Base-by-base conservation (phyloP, 2,329 filamentous ascomycete genomes). In the Penicillium aurantiogriseum region DNA sequence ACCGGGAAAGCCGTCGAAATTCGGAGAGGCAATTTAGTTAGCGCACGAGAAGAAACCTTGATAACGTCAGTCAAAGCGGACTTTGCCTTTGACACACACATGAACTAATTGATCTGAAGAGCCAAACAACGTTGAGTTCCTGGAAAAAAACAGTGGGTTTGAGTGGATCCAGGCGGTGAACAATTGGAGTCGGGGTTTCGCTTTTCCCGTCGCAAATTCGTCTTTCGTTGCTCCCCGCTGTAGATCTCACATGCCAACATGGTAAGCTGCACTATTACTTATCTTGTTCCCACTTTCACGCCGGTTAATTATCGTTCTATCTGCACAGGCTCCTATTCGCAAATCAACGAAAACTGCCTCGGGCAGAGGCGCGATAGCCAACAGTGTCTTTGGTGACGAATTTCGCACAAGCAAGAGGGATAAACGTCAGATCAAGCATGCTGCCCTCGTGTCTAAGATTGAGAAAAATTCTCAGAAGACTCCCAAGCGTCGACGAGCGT, bases 341-440 rank as follows among this genome's bases (percentile, higher is more conserved):
- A 57, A 57, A 38, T 60, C 65, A 11, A 60, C 62, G 42, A 60
- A 62, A 39, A 33, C 60, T 27, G 44, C 59, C 29, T 38, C 51
- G 38, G 66, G 62, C 17, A 63, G 53, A 58, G 62, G 64, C 45
- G 59, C 57, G 19, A 36, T 64, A 53, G 31, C 39, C 31, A 44
- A 51, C 13, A 45, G n/a, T 42, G 42, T 51, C 13, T 70, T 74
- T 50, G 60, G 68, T 43, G 67, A 76, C 52, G 71, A 74, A 7
- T 92, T 93, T 75, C 79, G 86, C 59, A 83, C 86, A 54, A 86
- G 83, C 62, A 97, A 97, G 76, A 87, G 85, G 71, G 90, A 95
- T 79, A 96, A 93, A 79, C 89, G 88, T 25, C 79, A 82, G 35
- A 90, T 95, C 67, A 92, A 92, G 71, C 91, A 91, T 80, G 88